A percentile compares a stretch with the other conserved stretches of the same genome.
These are phyloP conservation scores for Alternaria panax DNA, from an alignment of 2,329 filamentous ascomycete species.

Conservation along the genomic window DNA sequence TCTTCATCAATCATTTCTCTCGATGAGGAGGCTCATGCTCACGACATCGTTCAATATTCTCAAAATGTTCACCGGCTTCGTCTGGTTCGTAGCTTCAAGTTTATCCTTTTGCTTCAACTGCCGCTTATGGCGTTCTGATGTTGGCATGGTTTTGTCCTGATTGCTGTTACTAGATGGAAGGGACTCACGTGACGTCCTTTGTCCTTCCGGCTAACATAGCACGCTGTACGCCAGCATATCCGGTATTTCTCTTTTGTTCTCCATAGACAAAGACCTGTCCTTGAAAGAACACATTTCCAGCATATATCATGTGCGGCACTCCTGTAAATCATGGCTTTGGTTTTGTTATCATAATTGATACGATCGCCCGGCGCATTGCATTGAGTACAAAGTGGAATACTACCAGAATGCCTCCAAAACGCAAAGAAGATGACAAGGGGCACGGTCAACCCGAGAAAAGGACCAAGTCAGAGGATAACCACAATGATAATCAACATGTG, in stretches of 20 bases:
- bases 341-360: no score
- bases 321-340: neutral
- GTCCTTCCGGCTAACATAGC: neutral
- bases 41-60: neutral
- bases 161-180: neutral
- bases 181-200: neutral
- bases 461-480: neutral
- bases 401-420: slow-evolving; percentile 5
- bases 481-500: no score
- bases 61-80: neutral
- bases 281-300: neutral
- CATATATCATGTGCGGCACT: neutral
- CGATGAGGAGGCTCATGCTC: neutral
- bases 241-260: slow-evolving; percentile 1
- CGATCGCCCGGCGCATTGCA: neutral
- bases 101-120: neutral
- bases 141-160: neutral
- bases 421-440: neutral
- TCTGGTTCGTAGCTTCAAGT: neutral
- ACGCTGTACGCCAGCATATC: neutral
- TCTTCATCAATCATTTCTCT: neutral
- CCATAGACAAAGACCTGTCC: neutral
- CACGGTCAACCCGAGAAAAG: neutral
- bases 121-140: neutral
- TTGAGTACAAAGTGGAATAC: neutral